Conservation (phyloP, 257 asterid species). For the Phtheirospermum japonicum region DNA sequence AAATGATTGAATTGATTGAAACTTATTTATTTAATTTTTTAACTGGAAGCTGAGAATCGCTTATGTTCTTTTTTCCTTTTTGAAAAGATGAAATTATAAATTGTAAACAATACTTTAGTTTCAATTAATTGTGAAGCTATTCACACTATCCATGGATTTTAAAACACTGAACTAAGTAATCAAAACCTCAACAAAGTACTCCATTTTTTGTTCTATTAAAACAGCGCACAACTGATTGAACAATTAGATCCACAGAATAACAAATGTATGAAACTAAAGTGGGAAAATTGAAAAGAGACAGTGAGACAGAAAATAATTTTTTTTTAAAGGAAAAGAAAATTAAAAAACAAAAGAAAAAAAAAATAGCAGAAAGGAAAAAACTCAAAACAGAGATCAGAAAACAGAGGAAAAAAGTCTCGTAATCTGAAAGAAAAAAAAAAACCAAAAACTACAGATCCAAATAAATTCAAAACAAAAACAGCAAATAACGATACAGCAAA, state of each 20-base stretch:
- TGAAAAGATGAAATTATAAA: too few relatives aligned
- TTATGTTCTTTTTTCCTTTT: too few relatives aligned
- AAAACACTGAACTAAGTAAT: neutral
- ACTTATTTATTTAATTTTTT: too few relatives aligned
- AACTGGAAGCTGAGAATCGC: too few relatives aligned
- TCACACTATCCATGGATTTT: neutral
- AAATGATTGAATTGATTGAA: too few relatives aligned
- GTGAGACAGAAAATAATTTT: too few relatives aligned
- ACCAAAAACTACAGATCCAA: slow-evolving; percentile 51
- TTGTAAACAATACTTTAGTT: too few relatives aligned
- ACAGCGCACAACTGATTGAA: neutral
- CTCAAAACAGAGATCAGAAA: neutral
- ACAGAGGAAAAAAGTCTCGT: slow-evolving; percentile 7
- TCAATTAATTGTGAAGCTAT: too few relatives aligned
- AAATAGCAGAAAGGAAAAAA: neutral
- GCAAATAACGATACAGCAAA: neutral
- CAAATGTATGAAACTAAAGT: slow-evolving; percentile 28
- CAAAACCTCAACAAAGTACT: neutral
- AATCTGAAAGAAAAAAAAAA: slow-evolving; percentile 6
- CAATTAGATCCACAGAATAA: neutral
- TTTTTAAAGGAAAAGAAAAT: too few relatives aligned
- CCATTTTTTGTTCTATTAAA: neutral
- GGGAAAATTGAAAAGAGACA: neutral
- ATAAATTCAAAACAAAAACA: neutral
- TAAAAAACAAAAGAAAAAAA: too few relatives aligned